Evolutionary conservation across 2,329 filamentous ascomycete species (phyloP), one percentile per base, ranked within the genome.

Genomic region (Aspergillus clavatus): DNA sequence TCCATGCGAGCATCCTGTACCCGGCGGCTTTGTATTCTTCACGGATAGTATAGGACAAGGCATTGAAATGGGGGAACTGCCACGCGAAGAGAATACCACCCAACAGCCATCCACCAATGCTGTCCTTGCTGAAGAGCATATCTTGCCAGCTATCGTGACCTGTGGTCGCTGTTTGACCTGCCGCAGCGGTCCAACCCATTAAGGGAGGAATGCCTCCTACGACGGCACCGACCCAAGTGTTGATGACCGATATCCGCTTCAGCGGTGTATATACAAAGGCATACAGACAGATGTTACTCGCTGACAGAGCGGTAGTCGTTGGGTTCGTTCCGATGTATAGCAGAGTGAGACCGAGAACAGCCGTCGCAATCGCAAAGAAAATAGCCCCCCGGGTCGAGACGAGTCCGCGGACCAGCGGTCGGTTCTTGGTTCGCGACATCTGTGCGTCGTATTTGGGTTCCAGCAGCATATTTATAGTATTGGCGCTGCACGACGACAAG

Each of bases 41-140:
- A 16, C 89, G 79, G 49, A 97, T 95, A 3, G 81, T 76, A 80
- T 91, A 94, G 38, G 87, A 90, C 18, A 98, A 76, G 1, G 90
- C 86, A 78, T 96, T 97, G 73, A 98, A 98, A 70, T 98, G 93
- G 3, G 93, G 89, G 62, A 98, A 97, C 64, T 98, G 91, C 93
- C 93, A 98, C 10, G 89, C 86, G 55, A 95, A 95, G 4, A 98
- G 74, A 5, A 97, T 72, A 0, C 78, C 82, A 1, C 88, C 91
- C 11, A 96, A 74, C 1, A 97, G 72, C 93, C 93, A 98, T 3
- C 91, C 93, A 4, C 93, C 93, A 8, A 82, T 71, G 21, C 75
- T 78, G 66, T 81, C 60, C 65, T 83, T 63, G 59, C 87, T 84
- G 45, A 94, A 80, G 0, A 95, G 73, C 29, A 95, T 77, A 61